Base-by-base conservation (phyloP, 2,329 filamentous ascomycete genomes). In the Paracoccidioides brasiliensis region DNA sequence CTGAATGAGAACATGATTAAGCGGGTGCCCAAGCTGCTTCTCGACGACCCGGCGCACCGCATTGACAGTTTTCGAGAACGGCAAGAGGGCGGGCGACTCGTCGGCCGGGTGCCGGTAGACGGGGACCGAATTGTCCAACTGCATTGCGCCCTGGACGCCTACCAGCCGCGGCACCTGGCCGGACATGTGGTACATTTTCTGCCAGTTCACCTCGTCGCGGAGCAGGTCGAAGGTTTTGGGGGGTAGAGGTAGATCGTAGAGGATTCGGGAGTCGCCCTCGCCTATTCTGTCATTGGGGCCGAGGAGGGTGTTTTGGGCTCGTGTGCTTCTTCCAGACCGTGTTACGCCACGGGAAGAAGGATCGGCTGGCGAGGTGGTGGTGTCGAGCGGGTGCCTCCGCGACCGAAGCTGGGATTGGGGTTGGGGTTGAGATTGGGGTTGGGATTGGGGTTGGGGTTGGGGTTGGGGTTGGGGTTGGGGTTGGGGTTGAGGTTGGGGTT, bases 91-190 rank as follows among this genome's bases (percentile, higher is more conserved):
- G 0, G 90, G 85, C 0, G 87, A 88, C 67, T 94, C 87, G 66
- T 98, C 93, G 3, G 89, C 82, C 46, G 93, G 93, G 69, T 97
- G 93, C 12, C 93, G 86, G 69, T 98, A 98, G n/a, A 97, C 79
- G 28, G 93, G 93, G 68, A 87, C 84, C 3, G 67, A 66, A 15
- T 87, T 88, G 63, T 91, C 83, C 0, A 75, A 66, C 42, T 76
- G 77, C 35, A 90, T 75, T 14, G 79, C 74, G 3, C 90, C 93
- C 68, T 97, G 90, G 22, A 95, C 90, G 51, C 89, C 90, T 5
- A 97, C 88, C 2, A 96, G 80, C 41, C 93, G 83, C 45, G 93
- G 93, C 0, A 97, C 93, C 63, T 93, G 86, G 32, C 93, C 90
- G 38, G 88, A 88, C 61, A 91, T 85, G 63, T 97, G 93, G 45